These are phyloP conservation scores for Ruellia speciosa DNA, from an alignment of 305 asterid species.

Conservation along the genomic window DNA sequence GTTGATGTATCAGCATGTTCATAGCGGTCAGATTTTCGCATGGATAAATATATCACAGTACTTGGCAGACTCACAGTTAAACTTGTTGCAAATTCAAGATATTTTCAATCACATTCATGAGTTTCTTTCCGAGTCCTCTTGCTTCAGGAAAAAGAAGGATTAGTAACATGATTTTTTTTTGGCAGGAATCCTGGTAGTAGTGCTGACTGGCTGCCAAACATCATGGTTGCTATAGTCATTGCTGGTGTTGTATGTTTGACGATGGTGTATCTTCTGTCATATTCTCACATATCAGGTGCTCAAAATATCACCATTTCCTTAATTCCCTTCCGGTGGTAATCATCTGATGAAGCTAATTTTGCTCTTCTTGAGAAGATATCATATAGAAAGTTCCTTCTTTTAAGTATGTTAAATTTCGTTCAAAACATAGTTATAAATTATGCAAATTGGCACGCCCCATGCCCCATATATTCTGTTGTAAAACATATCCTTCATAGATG, in stretches of 20 bases:
- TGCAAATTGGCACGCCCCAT: too few relatives aligned
- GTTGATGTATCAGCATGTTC: too few relatives aligned
- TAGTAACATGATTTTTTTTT: conserved; percentile 21
- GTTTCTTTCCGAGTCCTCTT: not conserved
- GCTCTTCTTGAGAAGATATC: not conserved
- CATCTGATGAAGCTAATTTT: not conserved
- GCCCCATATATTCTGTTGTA: not conserved
- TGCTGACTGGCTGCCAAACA: conserved; percentile 64
- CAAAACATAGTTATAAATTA: not conserved
- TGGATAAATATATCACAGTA: not conserved
- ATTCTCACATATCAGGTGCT: conserved; percentile 85
- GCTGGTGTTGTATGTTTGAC: conserved; percentile 70
- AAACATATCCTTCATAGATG: too few relatives aligned
- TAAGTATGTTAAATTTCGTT: not conserved
- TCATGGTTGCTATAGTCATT: conserved; percentile 50
- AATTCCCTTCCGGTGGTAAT: not conserved
- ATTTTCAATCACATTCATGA: not conserved
- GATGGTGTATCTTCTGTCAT: conserved; percentile 73
- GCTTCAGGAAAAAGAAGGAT: conserved; percentile 6
- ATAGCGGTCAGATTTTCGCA: not conserved
- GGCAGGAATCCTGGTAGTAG: conserved; percentile 81
- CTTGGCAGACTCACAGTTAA: not conserved
- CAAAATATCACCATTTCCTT: conserved; percentile 1
- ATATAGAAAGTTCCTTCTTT: not conserved
- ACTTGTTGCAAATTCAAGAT: not conserved